Percentiles rank a stretch among this genome's conserved stretches.
Evolutionary conservation across 2,329 filamentous ascomycete genomes (phyloP).

Genomic region (Chaetomiaceae sp.): DNA sequence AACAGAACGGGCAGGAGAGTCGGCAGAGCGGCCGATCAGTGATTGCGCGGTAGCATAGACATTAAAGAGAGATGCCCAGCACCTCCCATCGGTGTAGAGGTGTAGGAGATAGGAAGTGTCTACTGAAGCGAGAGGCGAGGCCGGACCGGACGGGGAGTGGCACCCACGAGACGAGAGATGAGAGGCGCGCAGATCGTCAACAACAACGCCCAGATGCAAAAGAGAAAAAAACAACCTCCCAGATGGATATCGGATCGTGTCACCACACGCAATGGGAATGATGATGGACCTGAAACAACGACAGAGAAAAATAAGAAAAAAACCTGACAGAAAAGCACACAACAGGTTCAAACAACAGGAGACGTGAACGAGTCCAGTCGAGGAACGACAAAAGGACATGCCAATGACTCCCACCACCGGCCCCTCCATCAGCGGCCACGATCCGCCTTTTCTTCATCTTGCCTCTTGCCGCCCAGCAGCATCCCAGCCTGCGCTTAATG

Average conservation of each 20-base stretch:
- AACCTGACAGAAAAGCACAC: neutral
- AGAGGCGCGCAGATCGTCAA: neutral
- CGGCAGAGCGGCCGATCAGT: conserved; percentile 7
- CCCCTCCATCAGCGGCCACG: no score
- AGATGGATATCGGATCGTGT: conserved; percentile 1
- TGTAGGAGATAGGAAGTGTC: no score
- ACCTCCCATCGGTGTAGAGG: conserved; percentile 20
- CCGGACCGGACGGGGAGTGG: conserved; percentile 17
- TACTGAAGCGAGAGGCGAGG: conserved; percentile 7
- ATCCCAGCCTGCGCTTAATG: conserved; percentile 17
- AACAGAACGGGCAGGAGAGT: conserved; percentile 7
- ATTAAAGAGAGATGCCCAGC: conserved; percentile 26
- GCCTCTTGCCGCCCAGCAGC: conserved; percentile 14
- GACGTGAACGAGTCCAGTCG: conserved; percentile 5
- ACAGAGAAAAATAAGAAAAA: conserved; percentile 19
- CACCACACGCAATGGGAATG: conserved; percentile 14
- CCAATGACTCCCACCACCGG: no score
- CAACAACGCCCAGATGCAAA: conserved; percentile 3
- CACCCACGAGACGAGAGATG: conserved; percentile 8
- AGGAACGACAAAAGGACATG: no score
- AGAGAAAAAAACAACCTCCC: conserved; percentile 3
- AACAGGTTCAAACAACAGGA: conserved; percentile 2
- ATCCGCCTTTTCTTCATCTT: neutral
- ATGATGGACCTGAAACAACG: no score
- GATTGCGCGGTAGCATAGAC: conserved; percentile 17